Conservation (phyloP, 257 asterid genomes). For the Gynochthodes officinalis region DNA sequence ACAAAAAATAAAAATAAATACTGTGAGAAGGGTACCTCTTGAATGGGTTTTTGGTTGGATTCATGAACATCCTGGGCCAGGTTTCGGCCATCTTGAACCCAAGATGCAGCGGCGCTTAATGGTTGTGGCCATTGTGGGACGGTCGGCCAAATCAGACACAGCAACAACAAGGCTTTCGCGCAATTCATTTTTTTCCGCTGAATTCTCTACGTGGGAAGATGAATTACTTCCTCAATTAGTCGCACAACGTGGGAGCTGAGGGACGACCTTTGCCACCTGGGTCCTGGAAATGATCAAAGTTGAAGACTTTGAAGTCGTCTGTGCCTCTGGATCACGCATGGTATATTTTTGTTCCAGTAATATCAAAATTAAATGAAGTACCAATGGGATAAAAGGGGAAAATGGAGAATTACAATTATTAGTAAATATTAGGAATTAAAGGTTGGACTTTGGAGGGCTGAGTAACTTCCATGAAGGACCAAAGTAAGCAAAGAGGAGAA, state of each 20-base stretch:
- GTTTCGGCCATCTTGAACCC: conserved; percentile 1
- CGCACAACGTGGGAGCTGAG: not conserved
- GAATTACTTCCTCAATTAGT: not conserved
- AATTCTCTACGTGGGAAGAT: not conserved
- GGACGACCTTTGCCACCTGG: not conserved
- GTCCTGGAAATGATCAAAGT: not conserved
- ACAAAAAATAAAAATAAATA: too few relatives aligned
- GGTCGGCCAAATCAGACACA: conserved; percentile 14
- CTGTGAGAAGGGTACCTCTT: conserved; percentile 15
- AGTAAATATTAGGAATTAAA: not conserved
- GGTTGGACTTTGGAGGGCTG: not conserved
- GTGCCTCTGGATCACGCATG: not conserved
- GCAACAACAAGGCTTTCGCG: conserved; percentile 3
- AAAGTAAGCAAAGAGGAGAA: conserved; percentile 9
- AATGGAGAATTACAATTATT: not conserved
- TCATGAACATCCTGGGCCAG: conserved; percentile 10
- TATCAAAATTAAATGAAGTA: not conserved
- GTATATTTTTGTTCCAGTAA: not conserved
- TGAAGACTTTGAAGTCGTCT: conserved; percentile 7
- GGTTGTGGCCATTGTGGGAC: conserved; percentile 13
- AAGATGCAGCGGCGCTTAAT: conserved; percentile 13
- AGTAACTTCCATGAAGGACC: conserved; percentile 2
- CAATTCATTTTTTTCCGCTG: conserved; percentile 6
- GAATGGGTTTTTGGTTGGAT: conserved; percentile 7
- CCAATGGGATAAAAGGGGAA: not conserved